Evolutionary conservation across 441 rosid species (phyloP), one percentile per base, ranked within the genome.

Genomic region (Jatropha multifida): DNA sequence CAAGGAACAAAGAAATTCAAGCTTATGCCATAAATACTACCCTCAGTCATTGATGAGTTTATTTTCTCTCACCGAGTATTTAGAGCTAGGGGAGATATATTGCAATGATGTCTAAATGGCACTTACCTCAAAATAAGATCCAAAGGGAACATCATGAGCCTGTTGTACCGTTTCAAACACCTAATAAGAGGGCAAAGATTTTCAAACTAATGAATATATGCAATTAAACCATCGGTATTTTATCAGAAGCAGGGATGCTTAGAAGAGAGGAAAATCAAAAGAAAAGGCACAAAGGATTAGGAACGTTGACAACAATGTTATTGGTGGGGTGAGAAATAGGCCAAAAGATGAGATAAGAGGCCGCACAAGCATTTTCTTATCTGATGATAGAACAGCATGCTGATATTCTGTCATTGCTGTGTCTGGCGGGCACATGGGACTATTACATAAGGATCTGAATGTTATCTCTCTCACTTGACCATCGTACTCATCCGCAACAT

Each of bases 341-440:
- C 32, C 27, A 15, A n/a, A 48, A 66, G 74, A 63, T 40, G 52
- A 71, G 63, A 72, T 49, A 63, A 38, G 78, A 54, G 56, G 69
- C 66, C 82, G 23, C 74, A 96, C 99, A 83, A 94, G 89, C 20
- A 77, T 74, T 86, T 85, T 88, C 85, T 90, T 92, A 77, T 96
- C 97, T 73, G 90, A 76, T 74, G 98, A 88, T 68, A 91, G 74
- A 82, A 89, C 96, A 78, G 73, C 83, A 76, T 92, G 98, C 86
- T 96, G 99, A 84, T 90, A 94, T 86, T 96, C 98, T 8, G 99
- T 90, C 92, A 96, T 90, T 77, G 92, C 97, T 70, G 96, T 94
- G 84, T 96, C 97, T 55, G 97, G 98, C 48, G 99, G 98, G 84
- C 99, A 92, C 98, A 96, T 94, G 56, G 99, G 99, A 86, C 92